phyloP scores from a whole-genome alignment of 2,329 filamentous ascomycete species.

The Colletotrichum phormii region DNA sequence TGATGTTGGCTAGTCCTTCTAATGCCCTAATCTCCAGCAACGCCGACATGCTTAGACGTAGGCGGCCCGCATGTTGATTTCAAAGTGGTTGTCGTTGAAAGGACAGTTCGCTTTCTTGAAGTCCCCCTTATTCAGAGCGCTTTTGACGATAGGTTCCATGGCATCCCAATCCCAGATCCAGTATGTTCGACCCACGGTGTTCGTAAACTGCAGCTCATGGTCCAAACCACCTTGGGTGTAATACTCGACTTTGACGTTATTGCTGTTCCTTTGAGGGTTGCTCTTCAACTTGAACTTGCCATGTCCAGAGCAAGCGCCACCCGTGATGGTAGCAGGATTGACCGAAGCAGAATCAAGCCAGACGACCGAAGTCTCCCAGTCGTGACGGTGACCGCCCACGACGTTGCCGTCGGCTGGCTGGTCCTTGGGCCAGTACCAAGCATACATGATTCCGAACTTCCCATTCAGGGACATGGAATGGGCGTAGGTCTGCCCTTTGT shows the following conservation, averaged over 20 bases:
- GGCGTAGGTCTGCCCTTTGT: neutral
- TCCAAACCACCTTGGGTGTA: constrained; percentile 11
- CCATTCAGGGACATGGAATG: constrained; percentile 7
- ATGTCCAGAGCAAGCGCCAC: too few species aligned
- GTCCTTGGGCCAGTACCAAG: constrained; percentile 20
- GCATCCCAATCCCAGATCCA: constrained; percentile 17
- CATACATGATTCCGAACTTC: constrained; percentile 10
- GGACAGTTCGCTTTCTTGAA: constrained; percentile 13
- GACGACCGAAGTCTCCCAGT: too few species aligned
- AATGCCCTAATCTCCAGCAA: too few species aligned
- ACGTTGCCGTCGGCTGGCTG: constrained; percentile 4
- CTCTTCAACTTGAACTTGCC: neutral
- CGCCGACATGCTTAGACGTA: too few species aligned
- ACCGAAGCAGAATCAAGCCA: too few species aligned
- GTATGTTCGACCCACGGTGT: constrained; percentile 13
- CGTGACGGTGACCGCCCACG: neutral
- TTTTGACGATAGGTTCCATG: constrained; percentile 15
- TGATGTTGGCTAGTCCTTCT: too few species aligned
- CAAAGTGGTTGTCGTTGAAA: constrained; percentile 19
- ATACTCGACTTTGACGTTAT: constrained; percentile 22
- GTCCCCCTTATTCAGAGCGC: constrained; percentile 14
- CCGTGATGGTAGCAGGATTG: too few species aligned
- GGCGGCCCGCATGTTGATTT: too few species aligned
- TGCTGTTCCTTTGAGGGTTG: constrained; percentile 9
- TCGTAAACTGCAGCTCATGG: constrained; percentile 19